These are phyloP conservation scores for Hondaea fermentalgiana DNA, from an alignment of 108 stramenopile species.

Conservation along the genomic window DNA sequence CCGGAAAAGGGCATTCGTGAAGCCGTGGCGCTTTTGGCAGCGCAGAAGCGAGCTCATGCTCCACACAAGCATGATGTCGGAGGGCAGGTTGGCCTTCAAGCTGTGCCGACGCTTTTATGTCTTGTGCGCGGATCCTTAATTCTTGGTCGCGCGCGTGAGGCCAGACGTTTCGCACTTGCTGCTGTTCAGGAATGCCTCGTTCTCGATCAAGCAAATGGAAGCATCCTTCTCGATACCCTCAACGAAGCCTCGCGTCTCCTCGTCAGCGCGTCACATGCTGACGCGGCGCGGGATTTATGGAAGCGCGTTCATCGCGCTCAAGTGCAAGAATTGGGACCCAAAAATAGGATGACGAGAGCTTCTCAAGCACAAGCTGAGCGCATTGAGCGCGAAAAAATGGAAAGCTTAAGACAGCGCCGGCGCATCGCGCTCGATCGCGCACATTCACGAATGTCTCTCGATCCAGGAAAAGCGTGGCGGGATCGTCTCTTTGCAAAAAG, in stretches of 20 bases:
- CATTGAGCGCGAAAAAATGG: background rate
- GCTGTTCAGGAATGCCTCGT: background rate
- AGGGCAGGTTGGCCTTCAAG: background rate
- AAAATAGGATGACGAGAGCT: background rate
- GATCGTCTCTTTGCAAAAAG: background rate
- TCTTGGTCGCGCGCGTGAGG: background rate
- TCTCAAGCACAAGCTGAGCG: background rate
- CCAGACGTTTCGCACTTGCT: background rate
- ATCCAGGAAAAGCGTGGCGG: background rate
- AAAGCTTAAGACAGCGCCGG: background rate
- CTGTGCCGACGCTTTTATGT: background rate
- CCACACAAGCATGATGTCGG: background rate
- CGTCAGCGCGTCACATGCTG: background rate
- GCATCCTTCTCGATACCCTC: background rate
- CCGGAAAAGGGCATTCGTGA: background rate
- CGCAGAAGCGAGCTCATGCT: background rate
- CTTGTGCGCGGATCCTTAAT: background rate
- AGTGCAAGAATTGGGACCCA: background rate
- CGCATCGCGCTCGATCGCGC: background rate
- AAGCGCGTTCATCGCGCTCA: background rate
- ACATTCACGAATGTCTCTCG: background rate
- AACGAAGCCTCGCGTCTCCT: background rate
- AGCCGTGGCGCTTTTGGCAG: background rate
- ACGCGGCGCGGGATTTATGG: background rate
- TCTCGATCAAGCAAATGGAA: background rate